These are phyloP conservation scores for Pelargonium australe DNA, from an alignment of 441 rosid genomes.

Conservation along the genomic window DNA sequence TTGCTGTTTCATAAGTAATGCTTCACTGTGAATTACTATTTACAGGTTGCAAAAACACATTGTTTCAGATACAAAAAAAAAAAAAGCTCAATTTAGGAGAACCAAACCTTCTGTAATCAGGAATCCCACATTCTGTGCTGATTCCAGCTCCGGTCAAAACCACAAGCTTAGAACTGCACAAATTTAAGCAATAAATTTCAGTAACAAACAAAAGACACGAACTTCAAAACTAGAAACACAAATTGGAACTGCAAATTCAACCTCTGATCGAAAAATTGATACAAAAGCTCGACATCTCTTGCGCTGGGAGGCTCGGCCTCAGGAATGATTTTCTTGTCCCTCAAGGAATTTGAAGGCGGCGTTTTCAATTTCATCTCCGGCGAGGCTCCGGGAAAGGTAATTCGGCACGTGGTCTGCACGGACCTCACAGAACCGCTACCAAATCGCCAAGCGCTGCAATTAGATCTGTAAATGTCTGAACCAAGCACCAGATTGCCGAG, in stretches of 20 bases:
- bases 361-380: constrained; percentile 23
- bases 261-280: constrained; percentile 66
- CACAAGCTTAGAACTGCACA: constrained; percentile 51
- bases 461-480: background rate
- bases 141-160: constrained; percentile 90
- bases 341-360: constrained; percentile 30
- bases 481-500: too few species aligned
- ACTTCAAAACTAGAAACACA: background rate
- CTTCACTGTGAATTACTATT: too few species aligned
- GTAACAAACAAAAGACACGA: background rate
- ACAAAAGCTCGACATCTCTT: constrained; percentile 48
- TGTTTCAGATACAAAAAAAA: background rate
- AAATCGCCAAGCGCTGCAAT: background rate
- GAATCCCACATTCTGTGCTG: constrained; percentile 92
- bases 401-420: constrained; percentile 45
- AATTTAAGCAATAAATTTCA: background rate
- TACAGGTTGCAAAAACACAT: background rate
- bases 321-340: constrained; percentile 60
- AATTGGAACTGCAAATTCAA: constrained; percentile 10
- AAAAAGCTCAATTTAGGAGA: constrained; percentile 1
- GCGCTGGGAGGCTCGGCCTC: constrained; percentile 66
- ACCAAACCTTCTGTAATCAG: constrained; percentile 82
- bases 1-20: too few species aligned
- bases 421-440: constrained; percentile 19
- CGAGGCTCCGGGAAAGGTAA: constrained; percentile 42